These are phyloP conservation scores for Penicillium nucicola DNA, from an alignment of 495 filamentous ascomycete genomes.

Conservation along the genomic window DNA sequence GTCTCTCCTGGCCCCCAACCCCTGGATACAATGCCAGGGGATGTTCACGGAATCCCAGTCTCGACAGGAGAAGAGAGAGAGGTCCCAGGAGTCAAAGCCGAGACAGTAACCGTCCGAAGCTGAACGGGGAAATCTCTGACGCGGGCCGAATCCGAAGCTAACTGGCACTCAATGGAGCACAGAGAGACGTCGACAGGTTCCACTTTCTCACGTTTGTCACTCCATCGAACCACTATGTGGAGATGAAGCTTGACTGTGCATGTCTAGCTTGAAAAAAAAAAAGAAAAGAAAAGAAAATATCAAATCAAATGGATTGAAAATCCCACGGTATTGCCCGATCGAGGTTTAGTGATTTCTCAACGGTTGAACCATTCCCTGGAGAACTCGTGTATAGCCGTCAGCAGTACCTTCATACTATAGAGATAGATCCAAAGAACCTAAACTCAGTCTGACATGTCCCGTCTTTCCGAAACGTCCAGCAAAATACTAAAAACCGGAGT, in stretches of 20 bases:
- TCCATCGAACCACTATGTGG: conserved; percentile 1
- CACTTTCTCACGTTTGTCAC: background rate
- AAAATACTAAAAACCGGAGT: background rate
- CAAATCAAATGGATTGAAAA: background rate
- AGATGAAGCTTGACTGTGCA: conserved; percentile 9
- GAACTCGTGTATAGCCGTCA: no score
- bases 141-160: conserved; percentile 19
- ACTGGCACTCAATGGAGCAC: background rate
- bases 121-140: conserved; percentile 9
- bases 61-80: no score
- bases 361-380: no score
- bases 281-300: background rate
- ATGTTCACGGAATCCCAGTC: no score
- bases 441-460: no score
- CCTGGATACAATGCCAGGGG: no score
- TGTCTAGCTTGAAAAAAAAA: background rate
- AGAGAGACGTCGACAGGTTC: background rate
- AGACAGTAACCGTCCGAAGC: conserved; percentile 6
- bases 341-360: no score
- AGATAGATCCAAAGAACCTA: no score
- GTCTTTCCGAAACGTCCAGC: background rate
- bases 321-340: background rate
- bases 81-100: no score
- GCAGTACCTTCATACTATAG: no score
- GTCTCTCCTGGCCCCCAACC: no score